phyloP scores from a whole-genome alignment of 169 alveolate species.

The Babesia bigemina region DNA sequence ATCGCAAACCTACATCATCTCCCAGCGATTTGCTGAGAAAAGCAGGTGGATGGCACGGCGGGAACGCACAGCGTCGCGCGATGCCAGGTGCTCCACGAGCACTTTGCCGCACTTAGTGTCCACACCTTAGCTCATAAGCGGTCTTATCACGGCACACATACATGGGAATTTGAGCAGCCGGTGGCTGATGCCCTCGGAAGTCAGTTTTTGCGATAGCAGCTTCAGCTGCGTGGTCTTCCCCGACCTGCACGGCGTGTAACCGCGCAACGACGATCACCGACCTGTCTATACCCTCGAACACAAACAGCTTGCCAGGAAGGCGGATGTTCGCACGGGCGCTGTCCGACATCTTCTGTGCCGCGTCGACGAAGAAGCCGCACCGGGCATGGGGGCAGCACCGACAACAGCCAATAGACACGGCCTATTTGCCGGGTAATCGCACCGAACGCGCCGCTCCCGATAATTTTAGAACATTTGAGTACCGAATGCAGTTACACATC shows the following conservation, averaged over 20 bases:
- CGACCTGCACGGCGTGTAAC: slow-evolving; percentile 70
- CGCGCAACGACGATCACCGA: slow-evolving; percentile 19
- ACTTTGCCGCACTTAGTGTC: slow-evolving; percentile 83
- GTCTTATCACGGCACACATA: slow-evolving; percentile 45
- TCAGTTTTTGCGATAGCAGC: slow-evolving; percentile 72
- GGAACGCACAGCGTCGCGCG: slow-evolving; percentile 75
- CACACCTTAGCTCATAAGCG: slow-evolving; percentile 1
- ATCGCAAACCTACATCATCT: slow-evolving; percentile 66
- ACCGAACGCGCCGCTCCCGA: too few species aligned
- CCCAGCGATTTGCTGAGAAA: slow-evolving; percentile 96
- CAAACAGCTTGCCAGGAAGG: slow-evolving; percentile 88
- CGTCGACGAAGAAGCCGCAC: not conserved
- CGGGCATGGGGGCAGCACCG: slow-evolving; percentile 16
- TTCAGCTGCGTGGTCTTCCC: slow-evolving; percentile 91
- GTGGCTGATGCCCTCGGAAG: slow-evolving; percentile 65
- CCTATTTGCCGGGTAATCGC: too few species aligned
- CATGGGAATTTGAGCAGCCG: slow-evolving; percentile 81
- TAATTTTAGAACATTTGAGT: not conserved
- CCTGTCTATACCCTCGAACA: slow-evolving; percentile 94
- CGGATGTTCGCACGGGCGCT: slow-evolving; percentile 12
- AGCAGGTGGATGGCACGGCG: slow-evolving; percentile 87
- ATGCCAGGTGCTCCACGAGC: slow-evolving; percentile 82
- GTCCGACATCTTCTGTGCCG: slow-evolving; percentile 18
- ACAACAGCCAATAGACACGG: not conserved
- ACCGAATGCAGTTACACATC: not conserved